Conservation (phyloP, 2,329 filamentous ascomycete species). For the Fusarium decemcellulare region DNA sequence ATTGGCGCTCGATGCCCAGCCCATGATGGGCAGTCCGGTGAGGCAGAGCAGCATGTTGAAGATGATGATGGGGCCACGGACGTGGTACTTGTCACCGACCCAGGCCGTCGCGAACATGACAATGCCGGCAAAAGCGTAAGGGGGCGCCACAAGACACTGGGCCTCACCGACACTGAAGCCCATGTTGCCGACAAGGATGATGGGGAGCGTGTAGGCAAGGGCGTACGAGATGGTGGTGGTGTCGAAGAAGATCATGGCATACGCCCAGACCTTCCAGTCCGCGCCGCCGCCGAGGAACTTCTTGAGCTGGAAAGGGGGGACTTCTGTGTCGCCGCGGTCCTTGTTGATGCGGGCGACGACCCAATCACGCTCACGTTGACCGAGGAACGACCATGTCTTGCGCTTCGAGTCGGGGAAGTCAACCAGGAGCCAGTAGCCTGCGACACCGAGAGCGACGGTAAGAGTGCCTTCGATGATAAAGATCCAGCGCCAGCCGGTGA, state of each 20-base stretch:
- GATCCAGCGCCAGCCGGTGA: conserved; percentile 78
- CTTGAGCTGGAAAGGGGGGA: conserved; percentile 65
- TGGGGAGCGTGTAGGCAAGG: conserved; percentile 83
- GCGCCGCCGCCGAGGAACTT: conserved; percentile 62
- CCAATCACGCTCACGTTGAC: conserved; percentile 65
- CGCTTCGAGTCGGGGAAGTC: conserved; percentile 74
- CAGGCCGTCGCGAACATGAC: conserved; percentile 73
- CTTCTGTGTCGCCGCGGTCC: conserved; percentile 70
- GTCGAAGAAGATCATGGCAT: conserved; percentile 73
- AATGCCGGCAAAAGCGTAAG: conserved; percentile 75
- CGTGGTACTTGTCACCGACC: conserved; percentile 75
- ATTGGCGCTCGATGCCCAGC: conserved; percentile 69
- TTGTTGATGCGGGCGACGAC: conserved; percentile 67
- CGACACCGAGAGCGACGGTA: conserved; percentile 66
- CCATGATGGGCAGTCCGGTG: conserved; percentile 80
- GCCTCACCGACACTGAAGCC: conserved; percentile 74
- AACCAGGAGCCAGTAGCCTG: conserved; percentile 71
- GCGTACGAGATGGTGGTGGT: conserved; percentile 82
- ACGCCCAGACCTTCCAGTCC: conserved; percentile 74
- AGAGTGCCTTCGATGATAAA: conserved; percentile 70
- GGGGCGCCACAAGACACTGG: conserved; percentile 80
- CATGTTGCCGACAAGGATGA: conserved; percentile 76
- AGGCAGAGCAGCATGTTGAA: conserved; percentile 77
- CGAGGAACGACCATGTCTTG: conserved; percentile 67
- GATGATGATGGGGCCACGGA: conserved; percentile 76